Percentiles rank a stretch among this genome's conserved stretches.
Conservation (phyloP, 2,329 filamentous ascomycete species). For the Venturia aucupariae region DNA sequence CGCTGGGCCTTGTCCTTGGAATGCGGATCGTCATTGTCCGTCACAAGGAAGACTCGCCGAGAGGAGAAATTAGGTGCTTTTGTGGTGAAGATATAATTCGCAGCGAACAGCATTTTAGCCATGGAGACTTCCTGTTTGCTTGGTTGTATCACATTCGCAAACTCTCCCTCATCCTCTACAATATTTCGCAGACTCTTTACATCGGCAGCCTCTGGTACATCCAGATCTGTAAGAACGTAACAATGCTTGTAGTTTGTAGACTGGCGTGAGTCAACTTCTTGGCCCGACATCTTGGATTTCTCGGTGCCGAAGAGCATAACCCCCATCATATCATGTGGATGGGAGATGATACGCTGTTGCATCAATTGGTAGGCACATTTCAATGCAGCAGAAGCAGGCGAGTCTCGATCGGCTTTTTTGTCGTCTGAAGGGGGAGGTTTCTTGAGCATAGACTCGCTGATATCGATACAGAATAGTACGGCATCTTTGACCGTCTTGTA, state of each 20-base stretch:
- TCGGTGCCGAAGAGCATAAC: constrained; percentile 86
- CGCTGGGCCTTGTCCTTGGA: constrained; percentile 60
- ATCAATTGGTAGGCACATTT: constrained; percentile 93
- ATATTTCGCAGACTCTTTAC: constrained; percentile 70
- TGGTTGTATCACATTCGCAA: constrained; percentile 59
- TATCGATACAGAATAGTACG: constrained; percentile 89
- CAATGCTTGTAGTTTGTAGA: constrained; percentile 74
- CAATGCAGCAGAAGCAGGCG: constrained; percentile 70
- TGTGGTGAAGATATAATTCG: constrained; percentile 92
- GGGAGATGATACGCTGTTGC: constrained; percentile 97
- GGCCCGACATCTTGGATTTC: constrained; percentile 67
- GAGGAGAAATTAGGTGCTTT: constrained; percentile 92
- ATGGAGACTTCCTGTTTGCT: constrained; percentile 64
- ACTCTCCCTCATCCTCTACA: constrained; percentile 68
- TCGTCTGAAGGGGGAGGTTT: constrained; percentile 47
- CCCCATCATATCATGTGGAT: constrained; percentile 94
- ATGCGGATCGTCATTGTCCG: constrained; percentile 85
- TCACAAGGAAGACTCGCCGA: constrained; percentile 87
- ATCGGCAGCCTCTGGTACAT: constrained; percentile 77
- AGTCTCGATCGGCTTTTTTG: constrained; percentile 71
- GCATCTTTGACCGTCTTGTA: constrained; percentile 94
- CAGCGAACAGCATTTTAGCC: constrained; percentile 85
- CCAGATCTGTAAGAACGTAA: constrained; percentile 81
- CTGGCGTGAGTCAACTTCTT: constrained; percentile 47
- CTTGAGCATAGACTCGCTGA: constrained; percentile 78